Conservation (phyloP, 345 rosid species). For the Acer negundo region DNA sequence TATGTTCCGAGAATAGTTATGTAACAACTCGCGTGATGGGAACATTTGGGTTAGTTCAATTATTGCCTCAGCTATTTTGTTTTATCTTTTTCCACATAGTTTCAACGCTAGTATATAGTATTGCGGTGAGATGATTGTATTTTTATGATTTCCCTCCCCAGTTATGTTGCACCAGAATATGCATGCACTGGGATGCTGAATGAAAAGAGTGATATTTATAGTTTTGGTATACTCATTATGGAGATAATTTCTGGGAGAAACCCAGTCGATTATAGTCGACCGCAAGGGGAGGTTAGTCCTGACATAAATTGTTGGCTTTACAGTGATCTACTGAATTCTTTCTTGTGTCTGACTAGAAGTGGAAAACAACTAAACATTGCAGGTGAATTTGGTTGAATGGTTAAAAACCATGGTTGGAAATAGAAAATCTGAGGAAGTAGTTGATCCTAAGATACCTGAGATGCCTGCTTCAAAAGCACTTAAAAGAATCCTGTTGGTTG, state of each 20-base stretch:
- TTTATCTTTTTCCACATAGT: background rate
- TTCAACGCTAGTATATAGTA: constrained; percentile 4
- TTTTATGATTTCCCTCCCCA: constrained; percentile 8
- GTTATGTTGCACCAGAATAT: constrained; percentile 97
- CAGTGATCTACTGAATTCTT: background rate
- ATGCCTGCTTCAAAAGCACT: constrained; percentile 90
- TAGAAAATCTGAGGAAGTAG: constrained; percentile 84
- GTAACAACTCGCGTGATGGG: constrained; percentile 98
- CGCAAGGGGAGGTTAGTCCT: constrained; percentile 79
- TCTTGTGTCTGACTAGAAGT: constrained; percentile 12
- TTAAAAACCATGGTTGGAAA: constrained; percentile 83
- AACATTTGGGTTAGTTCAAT: constrained; percentile 76
- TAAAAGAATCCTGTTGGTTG: constrained; percentile 80
- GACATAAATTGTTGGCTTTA: background rate
- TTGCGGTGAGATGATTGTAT: background rate
- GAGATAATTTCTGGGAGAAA: constrained; percentile 87
- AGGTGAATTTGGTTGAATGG: constrained; percentile 98
- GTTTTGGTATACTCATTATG: constrained; percentile 92
- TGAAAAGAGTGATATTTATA: constrained; percentile 91
- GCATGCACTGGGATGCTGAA: constrained; percentile 97
- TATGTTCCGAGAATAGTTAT: constrained; percentile 77
- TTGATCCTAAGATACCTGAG: constrained; percentile 83
- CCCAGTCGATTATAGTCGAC: constrained; percentile 88
- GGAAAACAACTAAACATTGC: constrained; percentile 24
- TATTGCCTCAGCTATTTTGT: background rate